Evolutionary conservation across 805 yeast species (phyloP), one percentile per base, ranked within the genome.

Genomic region (Saitoella complicata): DNA sequence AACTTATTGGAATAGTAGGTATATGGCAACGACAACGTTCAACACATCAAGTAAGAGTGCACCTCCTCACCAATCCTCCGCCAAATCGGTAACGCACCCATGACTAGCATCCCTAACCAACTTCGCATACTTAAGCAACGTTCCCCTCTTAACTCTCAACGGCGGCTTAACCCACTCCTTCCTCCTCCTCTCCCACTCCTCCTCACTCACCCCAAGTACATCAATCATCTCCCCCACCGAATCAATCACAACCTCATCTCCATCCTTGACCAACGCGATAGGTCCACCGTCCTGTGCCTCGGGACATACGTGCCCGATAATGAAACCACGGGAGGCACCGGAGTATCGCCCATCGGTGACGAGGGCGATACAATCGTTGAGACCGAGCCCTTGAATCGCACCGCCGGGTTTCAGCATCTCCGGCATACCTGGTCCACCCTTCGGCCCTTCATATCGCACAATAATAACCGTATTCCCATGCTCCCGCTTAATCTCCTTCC

Each of bases 371-470:
- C 81, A 88, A 62, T 81, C 72, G 57, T 91, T 91, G 46, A 81
- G 67, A 60, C 98, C 98, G 64, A 86, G 86, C 58, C 98, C 98
- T 97, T 91, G 91, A 52, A 91, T 69, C n/a, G 96, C 95, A 50
- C 94, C 78, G n/a, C 95, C 84, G 30, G 98, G 98, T 67, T 91
- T 91, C 64, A 91, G 76, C 98, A 91, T 91, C 69, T 91, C 98
- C 43, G 98, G 97, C 98, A 91, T 91, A 69, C 98, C 98, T 61
- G 98, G 98, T 50, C 96, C 98, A 69, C 98, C 98, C 67, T 78
- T 86, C 65, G 98, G 98, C 54, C 98, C 98, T 68, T 91, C 96
- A 66, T 91, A 83, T 70, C 97, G 78, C 62, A 91, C 91, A 51
- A 91, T 72, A 58, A 88, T 86, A 46, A 86, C 97, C 36, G 97